phyloP scores from a whole-genome alignment of 2,329 filamentous ascomycete species.

The Colletotrichum sansevieriae region DNA sequence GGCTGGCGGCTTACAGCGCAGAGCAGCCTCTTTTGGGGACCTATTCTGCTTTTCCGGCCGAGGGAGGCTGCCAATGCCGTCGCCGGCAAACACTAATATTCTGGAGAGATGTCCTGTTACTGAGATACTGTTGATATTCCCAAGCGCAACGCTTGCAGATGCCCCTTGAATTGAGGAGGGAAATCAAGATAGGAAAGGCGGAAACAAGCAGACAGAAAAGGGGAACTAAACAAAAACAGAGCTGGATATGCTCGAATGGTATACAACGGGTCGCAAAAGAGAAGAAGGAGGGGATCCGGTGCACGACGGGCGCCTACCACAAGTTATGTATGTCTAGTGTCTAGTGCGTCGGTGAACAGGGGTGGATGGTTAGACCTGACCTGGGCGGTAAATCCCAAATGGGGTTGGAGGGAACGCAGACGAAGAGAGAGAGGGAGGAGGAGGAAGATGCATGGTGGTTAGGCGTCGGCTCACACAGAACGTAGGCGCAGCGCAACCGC shows the following conservation, averaged over 20 bases:
- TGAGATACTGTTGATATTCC: slow-evolving; percentile 28
- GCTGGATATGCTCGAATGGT: slow-evolving; percentile 51
- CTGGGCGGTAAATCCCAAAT: slow-evolving; percentile 6
- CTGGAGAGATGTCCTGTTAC: slow-evolving; percentile 9
- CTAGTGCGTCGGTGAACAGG: slow-evolving; percentile 39
- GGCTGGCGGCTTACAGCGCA: slow-evolving; percentile 40
- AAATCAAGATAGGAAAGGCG: slow-evolving; percentile 45
- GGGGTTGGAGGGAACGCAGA: slow-evolving; percentile 1
- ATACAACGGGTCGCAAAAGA: slow-evolving; percentile 57
- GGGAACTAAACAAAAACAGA: slow-evolving; percentile 45
- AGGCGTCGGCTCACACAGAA: slow-evolving; percentile 41
- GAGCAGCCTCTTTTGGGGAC: slow-evolving; percentile 19
- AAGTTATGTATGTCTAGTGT: slow-evolving; percentile 60
- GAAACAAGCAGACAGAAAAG: slow-evolving; percentile 44
- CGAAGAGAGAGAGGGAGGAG: slow-evolving; percentile 5
- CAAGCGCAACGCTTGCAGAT: slow-evolving; percentile 9
- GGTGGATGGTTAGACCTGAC: slow-evolving; percentile 26
- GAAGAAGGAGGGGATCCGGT: slow-evolving; percentile 52
- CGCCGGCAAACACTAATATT: slow-evolving; percentile 49
- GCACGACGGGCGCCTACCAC: slow-evolving; percentile 58
- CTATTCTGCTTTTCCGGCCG: slow-evolving; percentile 43
- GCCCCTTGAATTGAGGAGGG: slow-evolving; percentile 30
- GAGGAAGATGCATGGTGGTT: slow-evolving; percentile 34
- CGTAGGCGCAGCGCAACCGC: slow-evolving; percentile 30
- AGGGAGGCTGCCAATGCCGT: slow-evolving; percentile 48